A percentile compares a stretch with the other conserved stretches of the same genome.
Conservation (phyloP, 2,329 filamentous ascomycete genomes). For the Domatiomyces globalis region DNA sequence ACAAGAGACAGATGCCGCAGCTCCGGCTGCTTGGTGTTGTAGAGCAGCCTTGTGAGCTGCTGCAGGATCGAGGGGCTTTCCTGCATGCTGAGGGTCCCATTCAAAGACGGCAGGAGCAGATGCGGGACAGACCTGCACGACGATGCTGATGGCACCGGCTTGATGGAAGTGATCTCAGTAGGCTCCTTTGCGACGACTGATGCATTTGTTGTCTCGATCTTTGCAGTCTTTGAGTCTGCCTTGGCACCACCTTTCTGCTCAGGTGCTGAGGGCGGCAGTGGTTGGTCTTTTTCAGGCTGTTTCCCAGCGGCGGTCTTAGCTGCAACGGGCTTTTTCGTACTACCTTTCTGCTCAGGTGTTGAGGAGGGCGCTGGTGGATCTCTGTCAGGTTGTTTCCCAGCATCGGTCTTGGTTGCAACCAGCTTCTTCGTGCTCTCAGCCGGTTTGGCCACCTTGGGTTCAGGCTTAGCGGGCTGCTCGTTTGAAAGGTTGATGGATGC, state of each 20-base stretch:
- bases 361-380: constrained; percentile 9
- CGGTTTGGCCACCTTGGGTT: constrained; percentile 1
- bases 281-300: constrained; percentile 3
- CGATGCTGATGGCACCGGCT: constrained; percentile 18
- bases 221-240: constrained; percentile 7
- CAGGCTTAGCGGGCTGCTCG: constrained; percentile 3
- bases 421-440: constrained; percentile 1
- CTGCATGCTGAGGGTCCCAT: constrained; percentile 31
- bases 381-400: neutral
- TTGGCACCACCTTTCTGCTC: constrained; percentile 22
- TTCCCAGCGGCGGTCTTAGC: constrained; percentile 2
- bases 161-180: constrained; percentile 11
- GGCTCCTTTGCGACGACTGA: constrained; percentile 15
- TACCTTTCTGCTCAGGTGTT: constrained; percentile 1
- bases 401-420: constrained; percentile 2
- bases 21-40: constrained; percentile 41
- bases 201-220: constrained; percentile 15
- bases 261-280: constrained; percentile 6
- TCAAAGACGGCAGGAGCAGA: constrained; percentile 35
- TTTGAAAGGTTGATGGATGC: constrained; percentile 18
- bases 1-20: constrained; percentile 59
- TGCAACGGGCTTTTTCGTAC: neutral
- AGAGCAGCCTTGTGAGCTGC: constrained; percentile 31
- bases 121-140: constrained; percentile 23
- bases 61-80: constrained; percentile 52